A percentile compares a stretch with the other conserved stretches of the same genome.
Conservation (phyloP, 768 basidiomycete genomes). For the Auriscalpium orientale region DNA sequence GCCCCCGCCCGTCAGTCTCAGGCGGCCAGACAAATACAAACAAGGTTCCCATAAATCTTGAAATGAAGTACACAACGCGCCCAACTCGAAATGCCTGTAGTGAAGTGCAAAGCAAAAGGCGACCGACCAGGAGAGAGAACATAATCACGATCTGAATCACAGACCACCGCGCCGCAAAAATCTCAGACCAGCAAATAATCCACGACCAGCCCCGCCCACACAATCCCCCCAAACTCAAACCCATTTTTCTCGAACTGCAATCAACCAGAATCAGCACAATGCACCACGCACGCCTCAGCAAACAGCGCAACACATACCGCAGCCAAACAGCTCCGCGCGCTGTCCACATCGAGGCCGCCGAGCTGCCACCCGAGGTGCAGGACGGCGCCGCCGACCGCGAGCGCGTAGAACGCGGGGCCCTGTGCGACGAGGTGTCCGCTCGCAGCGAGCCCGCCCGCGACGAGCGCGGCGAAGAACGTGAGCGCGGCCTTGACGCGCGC, state of each 20-base stretch:
- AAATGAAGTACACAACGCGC: too few relatives aligned
- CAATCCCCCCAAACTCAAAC: neutral
- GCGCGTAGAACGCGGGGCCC: slow-evolving; percentile 4
- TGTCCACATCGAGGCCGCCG: slow-evolving; percentile 1
- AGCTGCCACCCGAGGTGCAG: slow-evolving; percentile 2
- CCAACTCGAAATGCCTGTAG: too few relatives aligned
- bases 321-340: slow-evolving; percentile 1
- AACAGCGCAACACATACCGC: neutral
- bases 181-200: neutral
- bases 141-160: too few relatives aligned
- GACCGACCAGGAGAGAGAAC: too few relatives aligned
- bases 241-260: slow-evolving; percentile 5
- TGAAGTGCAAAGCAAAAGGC: too few relatives aligned
- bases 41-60: too few relatives aligned
- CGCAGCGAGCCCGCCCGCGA: slow-evolving; percentile 19
- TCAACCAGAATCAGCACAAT: neutral
- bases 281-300: neutral
- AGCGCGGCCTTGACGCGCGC: slow-evolving; percentile 36
- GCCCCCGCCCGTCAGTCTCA: too few relatives aligned
- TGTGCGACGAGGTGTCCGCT: slow-evolving; percentile 23
- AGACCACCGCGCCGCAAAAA: too few relatives aligned
- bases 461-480: slow-evolving; percentile 26
- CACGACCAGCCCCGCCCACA: slow-evolving; percentile 2
- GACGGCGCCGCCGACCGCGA: slow-evolving; percentile 3
- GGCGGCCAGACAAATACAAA: too few relatives aligned